These are phyloP conservation scores for Colletotrichum caudatum DNA, from an alignment of 2,329 filamentous ascomycete genomes.

Conservation along the genomic window DNA sequence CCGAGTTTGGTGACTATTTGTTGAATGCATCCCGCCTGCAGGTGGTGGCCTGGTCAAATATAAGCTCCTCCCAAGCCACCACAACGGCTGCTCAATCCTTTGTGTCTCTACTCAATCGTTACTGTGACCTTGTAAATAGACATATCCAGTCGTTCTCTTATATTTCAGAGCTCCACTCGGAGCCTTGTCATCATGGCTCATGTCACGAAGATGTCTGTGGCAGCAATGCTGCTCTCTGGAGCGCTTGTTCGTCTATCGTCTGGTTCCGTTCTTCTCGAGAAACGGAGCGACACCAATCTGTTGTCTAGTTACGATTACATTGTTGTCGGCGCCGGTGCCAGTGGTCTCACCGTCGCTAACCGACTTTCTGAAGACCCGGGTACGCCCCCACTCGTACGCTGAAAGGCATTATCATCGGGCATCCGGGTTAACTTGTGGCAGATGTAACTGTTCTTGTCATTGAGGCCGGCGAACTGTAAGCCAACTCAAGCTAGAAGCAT, in stretches of 20 bases:
- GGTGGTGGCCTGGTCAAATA: constrained; percentile 10
- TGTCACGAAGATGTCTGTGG: constrained; percentile 33
- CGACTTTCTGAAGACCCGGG: constrained; percentile 52
- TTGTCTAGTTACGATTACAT: constrained; percentile 49
- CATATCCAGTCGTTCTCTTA: constrained; percentile 20
- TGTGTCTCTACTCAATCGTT: constrained; percentile 26
- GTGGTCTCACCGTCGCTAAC: constrained; percentile 52
- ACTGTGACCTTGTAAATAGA: constrained; percentile 21
- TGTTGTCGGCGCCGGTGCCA: constrained; percentile 52
- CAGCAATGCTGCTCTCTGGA: constrained; percentile 35
- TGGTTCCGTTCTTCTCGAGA: constrained; percentile 19
- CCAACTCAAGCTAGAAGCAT: not conserved
- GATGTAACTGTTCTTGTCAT: constrained; percentile 48
- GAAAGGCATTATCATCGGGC: not conserved
- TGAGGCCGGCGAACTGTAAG: constrained; percentile 45
- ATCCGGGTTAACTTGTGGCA: constrained; percentile 11
- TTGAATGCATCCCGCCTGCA: constrained; percentile 9
- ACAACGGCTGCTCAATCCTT: constrained; percentile 5
- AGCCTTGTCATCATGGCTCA: constrained; percentile 21
- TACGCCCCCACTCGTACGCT: not conserved
- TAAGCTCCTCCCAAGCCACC: constrained; percentile 28
- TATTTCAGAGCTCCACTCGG: not conserved
- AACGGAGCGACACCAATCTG: constrained; percentile 12
- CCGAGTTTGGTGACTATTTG: constrained; percentile 9
- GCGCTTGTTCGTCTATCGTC: constrained; percentile 31